A percentile compares a stretch with the other conserved stretches of the same genome.
Evolutionary conservation across 2,329 filamentous ascomycete species (phyloP).

Genomic region (Helicocarpus griseus): DNA sequence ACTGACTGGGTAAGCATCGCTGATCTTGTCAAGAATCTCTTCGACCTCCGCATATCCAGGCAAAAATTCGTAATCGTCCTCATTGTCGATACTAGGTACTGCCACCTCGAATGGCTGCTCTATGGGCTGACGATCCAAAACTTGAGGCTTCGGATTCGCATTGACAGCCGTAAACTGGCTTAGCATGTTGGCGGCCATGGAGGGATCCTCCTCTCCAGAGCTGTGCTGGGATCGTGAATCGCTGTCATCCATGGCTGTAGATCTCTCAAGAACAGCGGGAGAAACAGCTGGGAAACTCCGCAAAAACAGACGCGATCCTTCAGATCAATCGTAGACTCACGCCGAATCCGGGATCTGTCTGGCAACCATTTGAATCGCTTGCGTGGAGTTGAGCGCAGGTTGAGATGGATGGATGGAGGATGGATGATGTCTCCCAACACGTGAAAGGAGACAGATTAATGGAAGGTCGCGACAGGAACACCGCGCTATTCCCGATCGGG

Average conservation of each 20-base stretch:
- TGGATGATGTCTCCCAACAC: background rate
- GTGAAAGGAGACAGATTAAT: too few relatives aligned
- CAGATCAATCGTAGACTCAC: background rate
- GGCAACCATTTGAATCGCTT: background rate
- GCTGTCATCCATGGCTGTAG: background rate
- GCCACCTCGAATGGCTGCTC: background rate
- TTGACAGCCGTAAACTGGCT: conserved; percentile 11
- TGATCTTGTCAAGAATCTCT: conserved; percentile 6
- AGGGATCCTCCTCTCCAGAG: conserved; percentile 1
- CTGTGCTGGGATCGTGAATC: background rate
- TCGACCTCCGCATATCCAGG: conserved; percentile 12
- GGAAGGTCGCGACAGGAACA: background rate
- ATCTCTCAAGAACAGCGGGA: too few relatives aligned
- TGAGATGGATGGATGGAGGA: background rate
- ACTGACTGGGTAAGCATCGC: conserved; percentile 1
- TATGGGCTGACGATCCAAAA: background rate
- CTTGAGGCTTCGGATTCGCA: background rate
- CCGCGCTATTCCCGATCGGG: background rate
- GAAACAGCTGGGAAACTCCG: background rate
- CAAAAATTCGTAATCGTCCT: conserved; percentile 11
- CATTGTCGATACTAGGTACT: conserved; percentile 13
- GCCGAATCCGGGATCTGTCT: background rate
- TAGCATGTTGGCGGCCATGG: conserved; percentile 7
- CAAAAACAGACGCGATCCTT: too few relatives aligned
- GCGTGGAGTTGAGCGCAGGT: background rate